phyloP scores from a whole-genome alignment of 768 basidiomycete genomes.

The Pulveroboletus sp. region DNA sequence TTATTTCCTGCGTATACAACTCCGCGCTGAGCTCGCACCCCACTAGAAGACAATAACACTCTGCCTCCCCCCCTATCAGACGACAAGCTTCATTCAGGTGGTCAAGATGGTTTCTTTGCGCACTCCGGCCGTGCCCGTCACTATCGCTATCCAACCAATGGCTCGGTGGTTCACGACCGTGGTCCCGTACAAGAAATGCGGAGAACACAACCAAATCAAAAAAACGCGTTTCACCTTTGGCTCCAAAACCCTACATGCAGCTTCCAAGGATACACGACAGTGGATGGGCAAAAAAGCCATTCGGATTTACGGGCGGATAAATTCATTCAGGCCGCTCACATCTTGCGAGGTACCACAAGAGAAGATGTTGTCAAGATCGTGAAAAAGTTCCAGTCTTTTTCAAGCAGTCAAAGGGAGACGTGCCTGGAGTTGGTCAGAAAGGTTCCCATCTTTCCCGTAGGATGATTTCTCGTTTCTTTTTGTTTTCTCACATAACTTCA shows the following conservation, averaged over 20 bases:
- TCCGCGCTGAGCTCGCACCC: neutral
- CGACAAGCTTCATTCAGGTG: neutral
- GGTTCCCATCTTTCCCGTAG: conserved; percentile 25
- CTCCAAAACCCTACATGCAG: neutral
- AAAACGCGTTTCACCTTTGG: conserved; percentile 18
- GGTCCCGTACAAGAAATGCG: no score
- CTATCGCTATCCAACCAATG: neutral
- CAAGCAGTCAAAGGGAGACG: neutral
- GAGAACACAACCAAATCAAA: no score
- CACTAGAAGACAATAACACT: neutral
- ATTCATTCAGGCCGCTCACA: conserved; percentile 3
- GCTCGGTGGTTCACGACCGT: no score
- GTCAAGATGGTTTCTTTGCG: neutral
- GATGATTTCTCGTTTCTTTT: neutral
- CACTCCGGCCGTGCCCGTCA: no score
- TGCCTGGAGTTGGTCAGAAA: conserved; percentile 16
- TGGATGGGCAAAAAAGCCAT: conserved; percentile 14
- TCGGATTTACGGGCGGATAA: neutral
- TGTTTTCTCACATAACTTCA: conserved; percentile 11
- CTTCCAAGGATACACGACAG: conserved; percentile 13
- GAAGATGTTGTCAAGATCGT: conserved; percentile 17
- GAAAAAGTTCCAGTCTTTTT: conserved; percentile 12
- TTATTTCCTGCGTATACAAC: neutral
- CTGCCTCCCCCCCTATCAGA: neutral
- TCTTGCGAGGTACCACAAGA: conserved; percentile 14